Percentiles rank a stretch among this genome's conserved stretches.
These are phyloP conservation scores for Xylaria telfairii DNA, from an alignment of 495 filamentous ascomycete genomes.

Conservation along the genomic window DNA sequence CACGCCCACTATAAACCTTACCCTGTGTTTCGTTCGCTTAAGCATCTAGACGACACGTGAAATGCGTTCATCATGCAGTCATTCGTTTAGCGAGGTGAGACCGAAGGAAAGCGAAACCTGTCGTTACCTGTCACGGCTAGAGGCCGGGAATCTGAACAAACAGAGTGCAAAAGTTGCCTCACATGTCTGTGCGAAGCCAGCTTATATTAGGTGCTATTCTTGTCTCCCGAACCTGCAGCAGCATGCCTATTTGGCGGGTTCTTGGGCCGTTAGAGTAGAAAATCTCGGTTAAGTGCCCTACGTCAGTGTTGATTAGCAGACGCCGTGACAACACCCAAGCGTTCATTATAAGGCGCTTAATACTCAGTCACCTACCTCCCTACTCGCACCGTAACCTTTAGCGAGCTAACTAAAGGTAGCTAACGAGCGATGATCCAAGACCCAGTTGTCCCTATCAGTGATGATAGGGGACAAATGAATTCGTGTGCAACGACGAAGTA, in stretches of 20 bases:
- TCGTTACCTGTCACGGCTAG: slow-evolving; percentile 30
- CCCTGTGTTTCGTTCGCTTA: slow-evolving; percentile 41
- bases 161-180: slow-evolving; percentile 26
- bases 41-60: slow-evolving; percentile 36
- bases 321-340: background rate
- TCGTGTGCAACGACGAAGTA: slow-evolving; percentile 17
- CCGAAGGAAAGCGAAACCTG: slow-evolving; percentile 39
- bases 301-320: slow-evolving; percentile 5
- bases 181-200: slow-evolving; percentile 9
- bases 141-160: slow-evolving; percentile 21
- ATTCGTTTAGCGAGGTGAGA: slow-evolving; percentile 37
- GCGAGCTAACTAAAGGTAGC: background rate
- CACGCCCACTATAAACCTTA: slow-evolving; percentile 40
- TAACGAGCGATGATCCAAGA: background rate
- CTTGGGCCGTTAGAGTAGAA: slow-evolving; percentile 23
- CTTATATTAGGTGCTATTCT: slow-evolving; percentile 23
- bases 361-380: background rate
- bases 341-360: background rate
- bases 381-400: background rate
- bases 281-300: slow-evolving; percentile 12
- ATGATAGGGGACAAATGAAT: slow-evolving; percentile 3
- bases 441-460: background rate
- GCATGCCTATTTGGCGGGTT: slow-evolving; percentile 7
- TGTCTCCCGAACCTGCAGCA: slow-evolving; percentile 28
- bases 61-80: slow-evolving; percentile 30